A percentile compares a stretch with the other conserved stretches of the same genome.
These are phyloP conservation scores for Aspergillus cristatus DNA, from an alignment of 495 filamentous ascomycete genomes.

Conservation along the genomic window DNA sequence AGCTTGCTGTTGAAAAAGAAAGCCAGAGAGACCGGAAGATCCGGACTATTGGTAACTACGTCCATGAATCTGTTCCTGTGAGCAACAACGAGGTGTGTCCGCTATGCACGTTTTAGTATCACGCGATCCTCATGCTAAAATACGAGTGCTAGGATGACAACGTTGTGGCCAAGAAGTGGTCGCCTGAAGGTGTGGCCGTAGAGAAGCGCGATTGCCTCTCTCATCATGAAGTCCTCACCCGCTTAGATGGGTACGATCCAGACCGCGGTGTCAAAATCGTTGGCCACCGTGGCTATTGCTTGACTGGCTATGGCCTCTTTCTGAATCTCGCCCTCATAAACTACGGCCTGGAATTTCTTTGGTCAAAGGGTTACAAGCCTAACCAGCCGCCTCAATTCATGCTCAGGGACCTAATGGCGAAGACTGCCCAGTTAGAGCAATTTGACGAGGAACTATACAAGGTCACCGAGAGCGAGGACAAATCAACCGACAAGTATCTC, in stretches of 20 bases:
- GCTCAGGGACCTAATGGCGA: constrained; percentile 94
- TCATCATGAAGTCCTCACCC: constrained; percentile 87
- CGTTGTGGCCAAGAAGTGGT: constrained; percentile 63
- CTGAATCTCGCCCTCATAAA: constrained; percentile 87
- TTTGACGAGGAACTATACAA: constrained; percentile 99
- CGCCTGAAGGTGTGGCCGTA: constrained; percentile 58
- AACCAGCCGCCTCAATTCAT: constrained; percentile 94
- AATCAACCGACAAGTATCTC: constrained; percentile 86
- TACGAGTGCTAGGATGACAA: constrained; percentile 60
- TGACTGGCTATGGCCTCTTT: constrained; percentile 86
- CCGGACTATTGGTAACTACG: constrained; percentile 83
- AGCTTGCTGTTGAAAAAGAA: constrained; percentile 65
- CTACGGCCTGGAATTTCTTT: constrained; percentile 86
- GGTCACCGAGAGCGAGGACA: constrained; percentile 69
- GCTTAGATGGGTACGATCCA: constrained; percentile 86
- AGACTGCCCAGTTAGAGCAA: constrained; percentile 93
- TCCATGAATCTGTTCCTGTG: constrained; percentile 86
- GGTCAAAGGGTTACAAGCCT: constrained; percentile 66
- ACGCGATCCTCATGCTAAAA: too few relatives aligned
- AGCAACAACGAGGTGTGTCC: constrained; percentile 68
- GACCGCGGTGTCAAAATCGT: constrained; percentile 92
- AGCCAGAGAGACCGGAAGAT: constrained; percentile 62
- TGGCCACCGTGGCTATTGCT: constrained; percentile 89
- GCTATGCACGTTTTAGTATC: too few relatives aligned
- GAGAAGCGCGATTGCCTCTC: constrained; percentile 69